Evolutionary conservation across 768 basidiomycete species (phyloP).

Genomic region (Leccinum sublutescens): DNA sequence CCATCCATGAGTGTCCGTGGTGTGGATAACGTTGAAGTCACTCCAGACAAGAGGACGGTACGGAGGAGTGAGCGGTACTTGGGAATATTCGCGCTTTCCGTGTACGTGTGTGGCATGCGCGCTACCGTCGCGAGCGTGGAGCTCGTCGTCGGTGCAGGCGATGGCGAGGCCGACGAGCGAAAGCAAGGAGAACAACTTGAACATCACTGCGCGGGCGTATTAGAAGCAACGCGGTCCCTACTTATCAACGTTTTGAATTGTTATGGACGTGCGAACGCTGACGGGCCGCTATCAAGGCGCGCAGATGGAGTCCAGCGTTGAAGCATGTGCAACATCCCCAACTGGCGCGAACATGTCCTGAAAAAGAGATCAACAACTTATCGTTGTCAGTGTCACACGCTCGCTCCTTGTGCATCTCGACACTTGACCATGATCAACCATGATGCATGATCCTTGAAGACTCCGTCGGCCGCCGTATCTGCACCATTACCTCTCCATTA

Average conservation of each 20-base stretch:
- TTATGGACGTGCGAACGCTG: not conserved
- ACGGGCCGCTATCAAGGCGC: not conserved
- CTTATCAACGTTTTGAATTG: not conserved
- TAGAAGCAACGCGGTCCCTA: not conserved
- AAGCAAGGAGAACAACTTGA: slow-evolving; percentile 13
- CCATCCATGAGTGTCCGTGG: slow-evolving; percentile 84
- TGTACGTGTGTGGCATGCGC: slow-evolving; percentile 33
- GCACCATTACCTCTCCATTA: not conserved
- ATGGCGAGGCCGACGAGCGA: slow-evolving; percentile 19
- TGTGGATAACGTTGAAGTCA: slow-evolving; percentile 83
- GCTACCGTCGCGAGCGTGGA: slow-evolving; percentile 29
- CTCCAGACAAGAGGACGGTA: slow-evolving; percentile 75
- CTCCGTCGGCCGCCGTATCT: not conserved
- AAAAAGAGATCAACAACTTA: not conserved
- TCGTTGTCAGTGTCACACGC: not conserved
- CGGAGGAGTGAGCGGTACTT: slow-evolving; percentile 51
- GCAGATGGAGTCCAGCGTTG: not conserved
- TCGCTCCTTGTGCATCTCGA: not conserved
- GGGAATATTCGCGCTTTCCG: slow-evolving; percentile 39
- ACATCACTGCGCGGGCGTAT: slow-evolving; percentile 1
- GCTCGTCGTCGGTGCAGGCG: slow-evolving; percentile 24
- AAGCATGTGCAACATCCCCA: not conserved
- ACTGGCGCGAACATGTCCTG: not conserved
- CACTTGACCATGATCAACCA: not conserved
- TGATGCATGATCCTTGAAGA: no score